Conservation (phyloP, 352 stramenopile species). For the Phytophthora aleatoria region DNA sequence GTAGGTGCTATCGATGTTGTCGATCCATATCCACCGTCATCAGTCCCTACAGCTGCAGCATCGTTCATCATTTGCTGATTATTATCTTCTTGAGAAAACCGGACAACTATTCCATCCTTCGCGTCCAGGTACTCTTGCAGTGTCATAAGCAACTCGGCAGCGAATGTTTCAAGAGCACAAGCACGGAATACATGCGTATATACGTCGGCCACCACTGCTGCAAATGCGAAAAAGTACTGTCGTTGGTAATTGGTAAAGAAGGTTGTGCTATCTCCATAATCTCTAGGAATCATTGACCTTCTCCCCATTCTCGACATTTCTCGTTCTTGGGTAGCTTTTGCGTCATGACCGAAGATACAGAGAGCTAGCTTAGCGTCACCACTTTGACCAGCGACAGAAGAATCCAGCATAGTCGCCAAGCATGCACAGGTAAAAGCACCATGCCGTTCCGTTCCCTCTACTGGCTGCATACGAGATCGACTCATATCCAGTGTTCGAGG, state of each 20-base stretch:
- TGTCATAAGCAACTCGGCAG: constrained; percentile 45
- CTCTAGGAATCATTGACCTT: constrained; percentile 11
- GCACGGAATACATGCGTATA: constrained; percentile 60
- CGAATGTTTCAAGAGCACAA: constrained; percentile 58
- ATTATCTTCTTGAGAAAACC: constrained; percentile 12
- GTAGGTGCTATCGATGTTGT: not conserved
- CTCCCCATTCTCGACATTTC: not conserved
- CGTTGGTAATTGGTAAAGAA: constrained; percentile 60
- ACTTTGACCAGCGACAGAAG: constrained; percentile 1
- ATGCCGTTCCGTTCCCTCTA: constrained; percentile 57
- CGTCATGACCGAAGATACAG: constrained; percentile 65
- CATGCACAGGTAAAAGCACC: constrained; percentile 58
- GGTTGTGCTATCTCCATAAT: constrained; percentile 11
- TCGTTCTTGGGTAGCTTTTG: constrained; percentile 15
- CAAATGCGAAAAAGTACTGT: constrained; percentile 61
- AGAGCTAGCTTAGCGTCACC: constrained; percentile 48
- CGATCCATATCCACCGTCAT: constrained; percentile 7
- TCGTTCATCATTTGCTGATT: not conserved
- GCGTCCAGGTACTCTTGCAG: constrained; percentile 50
- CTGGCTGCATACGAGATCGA: constrained; percentile 43
- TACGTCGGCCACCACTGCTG: constrained; percentile 52
- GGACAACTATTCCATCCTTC: constrained; percentile 51
- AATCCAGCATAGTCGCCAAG: constrained; percentile 70
- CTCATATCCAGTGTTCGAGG: constrained; percentile 66
- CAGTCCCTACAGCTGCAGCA: not conserved